Base-by-base conservation (phyloP, 192 early-diverging fungal genomes). In the Oehlia diaphana region DNA sequence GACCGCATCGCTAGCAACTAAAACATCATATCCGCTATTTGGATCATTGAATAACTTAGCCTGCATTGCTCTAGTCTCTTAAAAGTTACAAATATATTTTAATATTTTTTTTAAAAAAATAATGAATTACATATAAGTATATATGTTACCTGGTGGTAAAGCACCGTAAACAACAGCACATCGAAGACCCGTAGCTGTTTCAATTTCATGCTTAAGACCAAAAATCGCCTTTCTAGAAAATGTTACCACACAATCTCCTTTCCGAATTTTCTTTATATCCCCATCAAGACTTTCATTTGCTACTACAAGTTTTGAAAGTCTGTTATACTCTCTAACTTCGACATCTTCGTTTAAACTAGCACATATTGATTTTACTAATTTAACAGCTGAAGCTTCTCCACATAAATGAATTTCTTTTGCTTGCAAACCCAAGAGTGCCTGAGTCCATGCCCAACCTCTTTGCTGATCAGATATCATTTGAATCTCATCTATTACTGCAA, bases 401-500 rank as follows among this genome's bases (percentile, higher is more conserved):
- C 97, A 99, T 13, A 99, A 84, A 83, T 97, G 96, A 16, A 99
- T 85, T 80, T 97, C 96, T 16, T 86, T 70, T 3, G 95, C 95
- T n/a, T 86, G 92, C 62, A 97, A 58, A 44, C 91, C 90, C 14
- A 97, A 78, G 7, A 99, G 72, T 5, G 96, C 97, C 62, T 92
- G 89, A 9, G 96, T 96, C 96, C 96, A 99, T 44, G 96, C 96
- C 96, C 96, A 98, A 13, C 97, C 97, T 14, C 97, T 89, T 44
- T 91, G 83, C 13, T 79, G 82, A 79, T 99, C 96, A 0, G 85
- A 89, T 70, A 99, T 92, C 95, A 99, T 95, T 83, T 99, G 97
- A 85, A 99, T 99, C 81, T 99, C 97, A 81, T 99, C 97, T 10
- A 99, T 85, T 4, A 99, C 96, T 7, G 94, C 96, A 23, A 98